phyloP scores from a whole-genome alignment of 495 filamentous ascomycete genomes.

The Chaetomidium leptoderma region DNA sequence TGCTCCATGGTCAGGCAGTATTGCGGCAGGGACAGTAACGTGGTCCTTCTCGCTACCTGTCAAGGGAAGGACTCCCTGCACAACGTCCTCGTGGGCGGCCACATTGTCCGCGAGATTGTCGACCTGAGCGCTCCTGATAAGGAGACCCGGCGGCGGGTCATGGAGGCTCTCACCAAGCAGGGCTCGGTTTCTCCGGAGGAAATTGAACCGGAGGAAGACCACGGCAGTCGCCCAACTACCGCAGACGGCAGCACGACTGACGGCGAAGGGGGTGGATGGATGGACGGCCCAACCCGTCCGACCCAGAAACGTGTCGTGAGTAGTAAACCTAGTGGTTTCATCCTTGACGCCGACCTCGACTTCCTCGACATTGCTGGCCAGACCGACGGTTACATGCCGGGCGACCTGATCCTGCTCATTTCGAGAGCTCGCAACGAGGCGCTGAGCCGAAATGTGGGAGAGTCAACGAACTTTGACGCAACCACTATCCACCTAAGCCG shows the following conservation, averaged over 20 bases:
- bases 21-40: conserved; percentile 65
- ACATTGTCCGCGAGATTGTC: conserved; percentile 79
- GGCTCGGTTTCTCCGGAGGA: conserved; percentile 42
- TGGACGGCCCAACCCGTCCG: conserved; percentile 53
- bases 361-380: conserved; percentile 87
- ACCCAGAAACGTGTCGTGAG: conserved; percentile 14
- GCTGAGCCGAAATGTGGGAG: conserved; percentile 67
- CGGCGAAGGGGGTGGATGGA: conserved; percentile 61
- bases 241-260: conserved; percentile 46
- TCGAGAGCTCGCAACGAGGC: conserved; percentile 87
- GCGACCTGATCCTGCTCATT: conserved; percentile 80
- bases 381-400: conserved; percentile 97
- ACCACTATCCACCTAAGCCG: conserved; percentile 55
- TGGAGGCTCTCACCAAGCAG: conserved; percentile 63
- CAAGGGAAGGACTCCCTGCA: conserved; percentile 86
- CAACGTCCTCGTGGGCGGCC: conserved; percentile 71
- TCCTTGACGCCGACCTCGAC: conserved; percentile 71
- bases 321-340: conserved; percentile 55
- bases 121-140: conserved; percentile 85
- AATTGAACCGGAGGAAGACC: conserved; percentile 34
- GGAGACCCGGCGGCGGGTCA: conserved; percentile 74
- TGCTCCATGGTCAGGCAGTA: conserved; percentile 79
- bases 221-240: conserved; percentile 49
- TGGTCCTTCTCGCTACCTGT: conserved; percentile 85
- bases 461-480: conserved; percentile 26